Conservation (phyloP, 495 filamentous ascomycete genomes). For the Staphylotrichum tortipilum region DNA sequence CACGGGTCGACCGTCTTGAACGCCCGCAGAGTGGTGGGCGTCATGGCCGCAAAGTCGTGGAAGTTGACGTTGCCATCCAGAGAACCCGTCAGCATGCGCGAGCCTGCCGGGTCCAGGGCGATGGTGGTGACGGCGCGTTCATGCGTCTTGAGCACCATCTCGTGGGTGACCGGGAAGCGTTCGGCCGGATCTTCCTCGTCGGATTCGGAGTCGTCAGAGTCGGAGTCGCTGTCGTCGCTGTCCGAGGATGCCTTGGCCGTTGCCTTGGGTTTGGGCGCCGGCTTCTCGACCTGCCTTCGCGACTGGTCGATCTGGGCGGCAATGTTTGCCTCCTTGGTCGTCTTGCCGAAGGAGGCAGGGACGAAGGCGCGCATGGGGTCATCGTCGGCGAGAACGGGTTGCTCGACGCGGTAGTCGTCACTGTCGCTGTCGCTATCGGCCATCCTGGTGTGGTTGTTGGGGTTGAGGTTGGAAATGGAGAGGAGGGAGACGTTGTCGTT, state of each 20-base stretch:
- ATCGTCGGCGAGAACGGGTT: constrained; percentile 43
- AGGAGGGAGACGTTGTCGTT: background rate
- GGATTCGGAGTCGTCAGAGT: constrained; percentile 45
- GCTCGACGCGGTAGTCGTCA: constrained; percentile 53
- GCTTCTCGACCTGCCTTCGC: constrained; percentile 47
- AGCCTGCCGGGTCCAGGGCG: constrained; percentile 75
- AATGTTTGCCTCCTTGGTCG: constrained; percentile 61
- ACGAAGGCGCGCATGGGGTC: constrained; percentile 77
- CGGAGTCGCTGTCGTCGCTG: constrained; percentile 39
- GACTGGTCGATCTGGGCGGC: constrained; percentile 70
- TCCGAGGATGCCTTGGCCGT: constrained; percentile 32
- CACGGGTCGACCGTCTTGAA: constrained; percentile 90
- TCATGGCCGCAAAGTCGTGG: constrained; percentile 94
- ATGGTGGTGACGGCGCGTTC: constrained; percentile 78
- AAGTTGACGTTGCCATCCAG: constrained; percentile 86
- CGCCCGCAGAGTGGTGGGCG: constrained; percentile 80
- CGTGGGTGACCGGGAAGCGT: constrained; percentile 88
- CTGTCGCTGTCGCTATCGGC: constrained; percentile 59
- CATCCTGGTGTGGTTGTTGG: constrained; percentile 25
- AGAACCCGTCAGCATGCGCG: constrained; percentile 77
- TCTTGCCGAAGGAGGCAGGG: constrained; percentile 81
- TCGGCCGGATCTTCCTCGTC: constrained; percentile 69
- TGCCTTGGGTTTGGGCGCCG: constrained; percentile 21
- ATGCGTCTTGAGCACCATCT: constrained; percentile 85
- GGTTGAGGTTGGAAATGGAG: background rate